phyloP scores from a whole-genome alignment of 148 eudicot species.

The Arbutus unedo region DNA sequence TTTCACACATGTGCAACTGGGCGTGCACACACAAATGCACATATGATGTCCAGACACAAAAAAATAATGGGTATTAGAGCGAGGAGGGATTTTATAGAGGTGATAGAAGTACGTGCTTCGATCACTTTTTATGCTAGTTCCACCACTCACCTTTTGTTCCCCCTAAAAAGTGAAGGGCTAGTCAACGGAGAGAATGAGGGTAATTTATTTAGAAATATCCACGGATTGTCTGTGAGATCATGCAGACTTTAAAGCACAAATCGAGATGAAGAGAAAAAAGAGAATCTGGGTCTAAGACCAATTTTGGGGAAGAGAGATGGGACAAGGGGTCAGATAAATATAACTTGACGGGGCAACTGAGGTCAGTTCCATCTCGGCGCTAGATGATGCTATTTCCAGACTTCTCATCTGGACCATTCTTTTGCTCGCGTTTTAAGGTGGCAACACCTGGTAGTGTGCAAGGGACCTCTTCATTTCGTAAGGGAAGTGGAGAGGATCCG shows the following conservation, averaged over 20 bases:
- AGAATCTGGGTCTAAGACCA: background rate
- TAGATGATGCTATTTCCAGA: background rate
- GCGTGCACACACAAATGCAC: background rate
- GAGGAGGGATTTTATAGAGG: background rate
- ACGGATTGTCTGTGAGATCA: background rate
- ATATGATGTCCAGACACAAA: background rate
- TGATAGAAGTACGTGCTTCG: background rate
- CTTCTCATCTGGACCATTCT: background rate
- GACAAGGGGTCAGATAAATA: background rate
- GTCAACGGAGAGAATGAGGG: background rate
- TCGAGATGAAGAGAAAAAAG: background rate
- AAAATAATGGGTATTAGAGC: background rate
- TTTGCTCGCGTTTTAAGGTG: background rate
- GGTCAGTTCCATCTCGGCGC: background rate
- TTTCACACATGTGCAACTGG: background rate
- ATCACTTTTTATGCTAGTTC: background rate
- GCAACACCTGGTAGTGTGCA: background rate
- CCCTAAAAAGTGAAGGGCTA: background rate
- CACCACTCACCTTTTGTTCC: background rate
- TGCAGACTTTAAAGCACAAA: background rate
- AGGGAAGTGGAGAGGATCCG: background rate
- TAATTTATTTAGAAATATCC: background rate
- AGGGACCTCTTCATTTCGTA: background rate
- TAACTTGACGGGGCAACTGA: background rate
- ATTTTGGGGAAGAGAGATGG: background rate